Evolutionary conservation across 345 rosid genomes (phyloP).

Genomic region (Eucalyptus dawsonii): DNA sequence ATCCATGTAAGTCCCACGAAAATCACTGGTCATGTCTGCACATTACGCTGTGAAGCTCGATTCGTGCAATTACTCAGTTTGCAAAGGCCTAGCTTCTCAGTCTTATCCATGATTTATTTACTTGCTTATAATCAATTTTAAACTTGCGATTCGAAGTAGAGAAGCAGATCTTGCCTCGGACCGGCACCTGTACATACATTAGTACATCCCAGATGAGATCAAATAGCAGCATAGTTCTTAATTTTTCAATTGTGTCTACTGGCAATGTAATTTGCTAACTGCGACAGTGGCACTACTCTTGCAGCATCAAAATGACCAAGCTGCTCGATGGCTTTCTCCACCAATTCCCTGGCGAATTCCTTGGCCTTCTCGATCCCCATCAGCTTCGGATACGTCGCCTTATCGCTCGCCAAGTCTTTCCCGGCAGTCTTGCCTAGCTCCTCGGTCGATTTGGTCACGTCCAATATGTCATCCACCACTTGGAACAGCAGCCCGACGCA

Average conservation of each 20-base stretch:
- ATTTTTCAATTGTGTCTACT: slow-evolving; percentile 5
- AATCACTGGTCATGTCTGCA: background rate
- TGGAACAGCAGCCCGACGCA: slow-evolving; percentile 17
- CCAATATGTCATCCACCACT: slow-evolving; percentile 21
- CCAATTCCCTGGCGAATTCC: slow-evolving; percentile 5
- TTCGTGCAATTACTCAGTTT: background rate
- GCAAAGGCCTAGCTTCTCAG: background rate
- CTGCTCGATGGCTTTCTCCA: slow-evolving; percentile 10
- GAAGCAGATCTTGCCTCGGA: background rate
- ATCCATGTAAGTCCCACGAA: background rate
- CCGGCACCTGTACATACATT: background rate
- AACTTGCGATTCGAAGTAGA: background rate
- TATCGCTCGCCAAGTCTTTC: slow-evolving; percentile 14
- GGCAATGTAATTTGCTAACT: slow-evolving; percentile 14
- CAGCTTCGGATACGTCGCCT: slow-evolving; percentile 26
- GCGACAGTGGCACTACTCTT: slow-evolving; percentile 16
- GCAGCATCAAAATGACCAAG: slow-evolving; percentile 10
- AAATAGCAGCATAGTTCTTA: background rate
- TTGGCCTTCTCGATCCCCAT: slow-evolving; percentile 18
- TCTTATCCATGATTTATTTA: background rate
- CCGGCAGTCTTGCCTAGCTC: slow-evolving; percentile 29
- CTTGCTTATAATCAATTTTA: background rate
- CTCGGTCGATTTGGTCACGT: slow-evolving; percentile 12
- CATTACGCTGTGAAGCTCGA: background rate
- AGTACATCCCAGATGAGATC: background rate